phyloP scores from a whole-genome alignment of 257 asterid genomes.

The Solanum okadae region DNA sequence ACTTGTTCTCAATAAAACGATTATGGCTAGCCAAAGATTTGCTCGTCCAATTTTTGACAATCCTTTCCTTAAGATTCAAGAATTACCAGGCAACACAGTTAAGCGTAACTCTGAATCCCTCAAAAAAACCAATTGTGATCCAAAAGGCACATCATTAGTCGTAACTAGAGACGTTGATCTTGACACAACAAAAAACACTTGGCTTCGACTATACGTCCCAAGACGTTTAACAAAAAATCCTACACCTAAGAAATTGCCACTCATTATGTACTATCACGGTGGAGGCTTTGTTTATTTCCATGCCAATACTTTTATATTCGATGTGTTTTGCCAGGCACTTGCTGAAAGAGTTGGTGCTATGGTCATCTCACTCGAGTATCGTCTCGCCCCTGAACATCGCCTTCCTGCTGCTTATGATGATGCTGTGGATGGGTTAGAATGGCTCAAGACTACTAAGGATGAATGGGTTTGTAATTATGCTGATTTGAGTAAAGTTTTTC shows the following conservation, averaged over 20 bases:
- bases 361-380: conserved; percentile 43
- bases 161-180: conserved; percentile 36
- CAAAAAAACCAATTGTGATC: conserved; percentile 16
- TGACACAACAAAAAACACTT: conserved; percentile 22
- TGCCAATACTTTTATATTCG: conserved; percentile 18
- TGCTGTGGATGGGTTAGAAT: conserved; percentile 27
- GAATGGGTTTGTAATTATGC: conserved; percentile 23
- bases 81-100: conserved; percentile 22
- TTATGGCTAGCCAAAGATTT: conserved; percentile 6
- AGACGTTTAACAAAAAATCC: background rate
- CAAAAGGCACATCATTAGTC: conserved; percentile 12
- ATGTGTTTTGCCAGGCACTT: conserved; percentile 27
- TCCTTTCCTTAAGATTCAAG: conserved; percentile 24
- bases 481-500: conserved; percentile 15
- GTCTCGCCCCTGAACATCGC: conserved; percentile 37
- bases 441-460: conserved; percentile 13
- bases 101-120: conserved; percentile 16
- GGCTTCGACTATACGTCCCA: conserved; percentile 44
- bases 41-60: conserved; percentile 29
- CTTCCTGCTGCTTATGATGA: conserved; percentile 37
- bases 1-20: background rate
- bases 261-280: conserved; percentile 43
- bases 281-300: conserved; percentile 36
- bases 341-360: conserved; percentile 20
- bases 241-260: conserved; percentile 20